A percentile compares a stretch with the other conserved stretches of the same genome.
Evolutionary conservation across 139 green algal species (phyloP).

Genomic region (Spirogloea muscicola): DNA sequence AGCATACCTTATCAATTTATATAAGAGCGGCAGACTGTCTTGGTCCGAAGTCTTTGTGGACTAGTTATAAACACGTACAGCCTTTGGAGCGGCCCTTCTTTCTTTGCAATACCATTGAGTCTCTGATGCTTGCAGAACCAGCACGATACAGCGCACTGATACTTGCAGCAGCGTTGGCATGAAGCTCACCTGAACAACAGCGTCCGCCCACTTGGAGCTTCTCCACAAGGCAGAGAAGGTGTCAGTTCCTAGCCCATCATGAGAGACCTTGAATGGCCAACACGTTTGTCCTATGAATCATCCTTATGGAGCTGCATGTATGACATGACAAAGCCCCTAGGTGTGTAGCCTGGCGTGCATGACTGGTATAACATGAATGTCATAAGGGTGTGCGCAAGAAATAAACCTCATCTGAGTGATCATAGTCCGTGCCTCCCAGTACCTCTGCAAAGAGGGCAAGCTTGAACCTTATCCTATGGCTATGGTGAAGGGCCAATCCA

Average conservation of each 20-base stretch:
- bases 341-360: no score
- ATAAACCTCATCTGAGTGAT: constrained; percentile 18
- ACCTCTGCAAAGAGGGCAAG: no score
- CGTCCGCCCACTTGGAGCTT: constrained; percentile 23
- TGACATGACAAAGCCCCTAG: no score
- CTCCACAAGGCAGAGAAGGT: background rate
- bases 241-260: no score
- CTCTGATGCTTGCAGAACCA: background rate
- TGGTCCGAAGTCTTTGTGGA: background rate
- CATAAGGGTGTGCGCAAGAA: background rate
- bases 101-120: no score
- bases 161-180: background rate
- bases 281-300: no score
- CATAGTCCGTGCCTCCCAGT: constrained; percentile 25
- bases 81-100: no score
- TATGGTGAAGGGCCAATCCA: no score
- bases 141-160: background rate
- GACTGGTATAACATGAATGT: no score
- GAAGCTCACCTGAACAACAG: constrained; percentile 23
- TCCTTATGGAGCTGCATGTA: no score
- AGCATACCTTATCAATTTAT: no score
- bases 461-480: no score
- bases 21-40: background rate
- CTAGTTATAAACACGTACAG: background rate
- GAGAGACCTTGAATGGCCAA: background rate